Evolutionary conservation across 768 basidiomycete genomes (phyloP).

Genomic region (Boletus insuetus): DNA sequence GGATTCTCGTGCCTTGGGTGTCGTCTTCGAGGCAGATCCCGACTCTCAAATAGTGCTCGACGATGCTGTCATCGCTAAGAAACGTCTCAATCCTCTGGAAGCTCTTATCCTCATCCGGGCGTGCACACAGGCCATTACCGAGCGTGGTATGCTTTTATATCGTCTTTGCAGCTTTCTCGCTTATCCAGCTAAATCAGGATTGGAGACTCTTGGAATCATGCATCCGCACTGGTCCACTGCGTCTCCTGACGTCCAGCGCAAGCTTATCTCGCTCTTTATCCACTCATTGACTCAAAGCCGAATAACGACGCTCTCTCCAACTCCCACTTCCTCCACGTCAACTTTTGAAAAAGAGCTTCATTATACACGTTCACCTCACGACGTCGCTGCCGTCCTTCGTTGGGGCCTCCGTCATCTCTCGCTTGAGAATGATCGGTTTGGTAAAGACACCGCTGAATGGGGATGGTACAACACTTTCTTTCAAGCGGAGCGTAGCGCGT

Average conservation of each 20-base stretch:
- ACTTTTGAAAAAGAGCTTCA: conserved; percentile 65
- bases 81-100: conserved; percentile 59
- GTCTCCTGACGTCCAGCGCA: conserved; percentile 64
- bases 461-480: conserved; percentile 69
- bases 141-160: conserved; percentile 49
- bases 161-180: conserved; percentile 4
- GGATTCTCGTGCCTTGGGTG: conserved; percentile 47
- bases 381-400: conserved; percentile 75
- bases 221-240: conserved; percentile 82
- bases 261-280: conserved; percentile 67
- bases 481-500: conserved; percentile 52
- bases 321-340: conserved; percentile 43
- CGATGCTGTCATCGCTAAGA: conserved; percentile 55
- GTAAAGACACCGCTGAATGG: conserved; percentile 50
- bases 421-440: conserved; percentile 58
- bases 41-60: conserved; percentile 45
- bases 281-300: conserved; percentile 54
- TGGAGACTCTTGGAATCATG: conserved; percentile 81
- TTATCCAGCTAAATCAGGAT: conserved; percentile 42
- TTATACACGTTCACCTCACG: conserved; percentile 67
- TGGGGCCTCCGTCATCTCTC: conserved; percentile 78
- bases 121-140: conserved; percentile 64
- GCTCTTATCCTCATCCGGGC: conserved; percentile 61
- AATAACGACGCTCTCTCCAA: conserved; percentile 50
- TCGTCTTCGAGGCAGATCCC: conserved; percentile 60